Evolutionary conservation across 1,139 yeast genomes (phyloP).

Genomic region (Yamadazyma mexicana): DNA sequence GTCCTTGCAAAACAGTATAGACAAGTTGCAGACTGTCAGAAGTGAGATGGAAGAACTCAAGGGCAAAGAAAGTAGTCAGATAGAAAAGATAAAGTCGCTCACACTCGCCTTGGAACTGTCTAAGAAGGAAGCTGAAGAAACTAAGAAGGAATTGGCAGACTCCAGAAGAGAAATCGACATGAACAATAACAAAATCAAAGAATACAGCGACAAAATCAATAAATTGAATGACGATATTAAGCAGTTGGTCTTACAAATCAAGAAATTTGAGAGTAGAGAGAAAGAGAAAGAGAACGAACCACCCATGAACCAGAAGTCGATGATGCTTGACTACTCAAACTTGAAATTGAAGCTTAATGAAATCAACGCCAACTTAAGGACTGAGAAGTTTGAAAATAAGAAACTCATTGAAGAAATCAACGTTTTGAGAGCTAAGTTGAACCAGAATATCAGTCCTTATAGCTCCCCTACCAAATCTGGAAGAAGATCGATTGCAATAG

Average conservation of each 20-base stretch:
- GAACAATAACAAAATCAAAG: constrained; percentile 28
- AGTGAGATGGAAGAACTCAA: constrained; percentile 9
- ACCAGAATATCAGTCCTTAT: constrained; percentile 21
- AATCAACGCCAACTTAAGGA: constrained; percentile 49
- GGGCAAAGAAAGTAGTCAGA: constrained; percentile 9
- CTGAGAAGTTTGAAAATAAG: constrained; percentile 54
- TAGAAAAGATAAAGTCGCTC: constrained; percentile 15
- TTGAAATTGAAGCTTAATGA: constrained; percentile 56
- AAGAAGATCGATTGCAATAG: constrained; percentile 36
- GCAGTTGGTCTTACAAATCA: constrained; percentile 20
- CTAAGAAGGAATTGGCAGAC: constrained; percentile 26
- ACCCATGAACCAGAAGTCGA: constrained; percentile 21
- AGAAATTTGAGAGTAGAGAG: constrained; percentile 16
- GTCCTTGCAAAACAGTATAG: constrained; percentile 4
- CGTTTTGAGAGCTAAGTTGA: constrained; percentile 48
- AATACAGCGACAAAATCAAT: constrained; percentile 28
- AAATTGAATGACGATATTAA: constrained; percentile 24
- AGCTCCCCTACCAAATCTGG: constrained; percentile 23
- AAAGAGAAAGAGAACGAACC: constrained; percentile 42
- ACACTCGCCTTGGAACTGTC: constrained; percentile 4
- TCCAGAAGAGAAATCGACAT: constrained; percentile 32
- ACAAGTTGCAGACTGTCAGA: constrained; percentile 3
- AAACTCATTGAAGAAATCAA: constrained; percentile 59
- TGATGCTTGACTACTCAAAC: constrained; percentile 48
- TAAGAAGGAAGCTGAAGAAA: constrained; percentile 35